Percentiles rank a stretch among this genome's conserved stretches.
phyloP scores from a whole-genome alignment of 2,329 filamentous ascomycete species.

The Colletotrichum truncatum region DNA sequence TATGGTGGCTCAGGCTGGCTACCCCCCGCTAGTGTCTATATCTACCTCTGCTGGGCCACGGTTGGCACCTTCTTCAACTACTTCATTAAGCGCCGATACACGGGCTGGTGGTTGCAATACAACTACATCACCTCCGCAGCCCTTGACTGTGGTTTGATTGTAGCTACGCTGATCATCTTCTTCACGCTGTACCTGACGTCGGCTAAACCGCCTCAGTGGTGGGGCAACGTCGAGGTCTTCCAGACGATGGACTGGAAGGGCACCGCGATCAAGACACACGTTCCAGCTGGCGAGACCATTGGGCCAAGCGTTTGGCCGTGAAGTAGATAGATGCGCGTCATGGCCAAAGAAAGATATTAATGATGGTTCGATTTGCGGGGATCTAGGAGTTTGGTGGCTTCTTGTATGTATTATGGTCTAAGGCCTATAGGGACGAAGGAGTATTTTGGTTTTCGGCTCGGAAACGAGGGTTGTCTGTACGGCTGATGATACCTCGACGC shows the following conservation, averaged over 20 bases:
- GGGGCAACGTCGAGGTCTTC: slow-evolving; percentile 62
- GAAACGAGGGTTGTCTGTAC: slow-evolving; percentile 16
- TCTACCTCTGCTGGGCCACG: slow-evolving; percentile 76
- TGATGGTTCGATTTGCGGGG: slow-evolving; percentile 10
- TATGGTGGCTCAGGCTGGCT: slow-evolving; percentile 72
- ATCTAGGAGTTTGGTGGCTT: slow-evolving; percentile 24
- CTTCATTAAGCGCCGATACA: slow-evolving; percentile 70
- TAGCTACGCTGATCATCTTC: slow-evolving; percentile 76
- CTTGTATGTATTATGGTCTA: slow-evolving; percentile 7
- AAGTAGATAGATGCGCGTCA: slow-evolving; percentile 1
- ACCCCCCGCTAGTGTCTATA: slow-evolving; percentile 76
- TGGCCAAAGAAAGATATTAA: not conserved
- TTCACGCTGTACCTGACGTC: slow-evolving; percentile 71
- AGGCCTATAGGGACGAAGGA: slow-evolving; percentile 1
- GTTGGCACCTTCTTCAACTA: slow-evolving; percentile 76
- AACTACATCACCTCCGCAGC: slow-evolving; percentile 80
- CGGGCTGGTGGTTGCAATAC: slow-evolving; percentile 81
- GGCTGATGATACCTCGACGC: slow-evolving; percentile 25
- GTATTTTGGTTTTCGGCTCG: slow-evolving; percentile 15
- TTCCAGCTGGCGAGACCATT: slow-evolving; percentile 57
- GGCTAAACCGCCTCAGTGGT: slow-evolving; percentile 67
- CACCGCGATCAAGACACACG: slow-evolving; percentile 51
- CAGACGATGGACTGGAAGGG: slow-evolving; percentile 56
- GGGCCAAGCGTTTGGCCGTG: slow-evolving; percentile 60
- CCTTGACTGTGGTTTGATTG: slow-evolving; percentile 72